Evolutionary conservation across 164 flowering plant species (phyloP).

Genomic region (Annona cherimola): DNA sequence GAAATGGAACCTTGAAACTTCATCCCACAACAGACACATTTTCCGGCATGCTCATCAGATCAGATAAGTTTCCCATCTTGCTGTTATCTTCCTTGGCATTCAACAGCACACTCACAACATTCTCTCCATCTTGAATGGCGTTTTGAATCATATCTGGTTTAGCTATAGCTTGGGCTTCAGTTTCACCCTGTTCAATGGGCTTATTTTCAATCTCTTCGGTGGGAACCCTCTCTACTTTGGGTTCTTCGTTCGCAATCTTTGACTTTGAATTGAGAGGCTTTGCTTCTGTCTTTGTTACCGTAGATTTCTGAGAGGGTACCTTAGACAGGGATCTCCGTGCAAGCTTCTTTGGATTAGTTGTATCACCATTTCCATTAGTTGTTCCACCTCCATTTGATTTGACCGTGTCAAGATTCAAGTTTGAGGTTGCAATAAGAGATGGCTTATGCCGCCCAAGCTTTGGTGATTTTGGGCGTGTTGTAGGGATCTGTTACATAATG

Average conservation of each 20-base stretch:
- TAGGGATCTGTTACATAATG: slow-evolving; percentile 52
- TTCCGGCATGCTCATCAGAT: slow-evolving; percentile 22
- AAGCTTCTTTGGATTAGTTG: slow-evolving; percentile 26
- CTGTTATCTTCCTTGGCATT: background rate
- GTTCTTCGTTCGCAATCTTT: slow-evolving; percentile 18
- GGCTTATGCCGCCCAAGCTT: slow-evolving; percentile 76
- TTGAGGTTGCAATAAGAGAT: slow-evolving; percentile 27
- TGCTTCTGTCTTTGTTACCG: slow-evolving; percentile 25
- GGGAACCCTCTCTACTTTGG: slow-evolving; percentile 6
- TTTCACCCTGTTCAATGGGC: slow-evolving; percentile 6
- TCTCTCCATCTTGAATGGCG: slow-evolving; percentile 7
- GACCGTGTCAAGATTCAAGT: slow-evolving; percentile 17
- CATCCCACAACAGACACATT: slow-evolving; percentile 33
- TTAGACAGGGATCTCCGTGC: slow-evolving; percentile 43
- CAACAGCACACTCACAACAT: background rate
- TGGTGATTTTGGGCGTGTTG: slow-evolving; percentile 78
- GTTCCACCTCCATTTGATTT: slow-evolving; percentile 22
- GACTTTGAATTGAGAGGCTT: slow-evolving; percentile 29
- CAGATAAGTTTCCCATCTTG: slow-evolving; percentile 8
- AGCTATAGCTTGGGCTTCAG: slow-evolving; percentile 16
- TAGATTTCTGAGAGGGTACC: slow-evolving; percentile 33
- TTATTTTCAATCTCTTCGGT: slow-evolving; percentile 15
- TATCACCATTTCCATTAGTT: slow-evolving; percentile 22
- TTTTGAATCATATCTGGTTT: slow-evolving; percentile 10
- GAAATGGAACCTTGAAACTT: slow-evolving; percentile 7